Evolutionary conservation across 2,329 filamentous ascomycete genomes (phyloP).

Genomic region (Metarhizium anisopliae): DNA sequence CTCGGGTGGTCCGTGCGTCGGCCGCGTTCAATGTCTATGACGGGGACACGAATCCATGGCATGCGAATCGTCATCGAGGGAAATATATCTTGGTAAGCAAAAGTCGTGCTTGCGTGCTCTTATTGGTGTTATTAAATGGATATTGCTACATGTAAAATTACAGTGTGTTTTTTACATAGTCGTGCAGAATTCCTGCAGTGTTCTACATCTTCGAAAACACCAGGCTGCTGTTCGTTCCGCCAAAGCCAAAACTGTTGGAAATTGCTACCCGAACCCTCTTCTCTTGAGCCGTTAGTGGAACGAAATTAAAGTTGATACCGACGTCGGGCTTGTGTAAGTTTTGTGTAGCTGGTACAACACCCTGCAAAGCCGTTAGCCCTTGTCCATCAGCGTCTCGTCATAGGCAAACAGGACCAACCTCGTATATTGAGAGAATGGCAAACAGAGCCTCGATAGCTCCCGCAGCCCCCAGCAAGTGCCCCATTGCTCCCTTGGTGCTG

Average conservation of each 20-base stretch:
- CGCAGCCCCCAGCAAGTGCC: slow-evolving; percentile 84
- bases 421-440: slow-evolving; percentile 65
- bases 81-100: too few relatives aligned
- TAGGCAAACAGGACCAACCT: slow-evolving; percentile 46
- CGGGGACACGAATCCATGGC: neutral
- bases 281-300: slow-evolving; percentile 62
- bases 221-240: slow-evolving; percentile 86
- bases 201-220: slow-evolving; percentile 49
- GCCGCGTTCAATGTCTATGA: neutral
- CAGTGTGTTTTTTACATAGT: neutral
- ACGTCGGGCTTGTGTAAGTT: slow-evolving; percentile 64
- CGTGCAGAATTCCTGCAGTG: neutral
- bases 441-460: slow-evolving; percentile 88
- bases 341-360: slow-evolving; percentile 73
- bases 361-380: slow-evolving; percentile 35
- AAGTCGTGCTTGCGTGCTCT: neutral
- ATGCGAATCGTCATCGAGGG: too few relatives aligned
- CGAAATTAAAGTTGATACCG: slow-evolving; percentile 75
- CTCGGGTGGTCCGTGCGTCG: neutral
- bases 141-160: neutral
- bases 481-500: slow-evolving; percentile 88
- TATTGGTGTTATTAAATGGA: neutral
- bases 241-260: slow-evolving; percentile 96
- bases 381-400: neutral
- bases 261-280: slow-evolving; percentile 64